These are phyloP conservation scores for Zopfochytrium polystomum DNA, from an alignment of 371 early-diverging fungal genomes.

Conservation along the genomic window DNA sequence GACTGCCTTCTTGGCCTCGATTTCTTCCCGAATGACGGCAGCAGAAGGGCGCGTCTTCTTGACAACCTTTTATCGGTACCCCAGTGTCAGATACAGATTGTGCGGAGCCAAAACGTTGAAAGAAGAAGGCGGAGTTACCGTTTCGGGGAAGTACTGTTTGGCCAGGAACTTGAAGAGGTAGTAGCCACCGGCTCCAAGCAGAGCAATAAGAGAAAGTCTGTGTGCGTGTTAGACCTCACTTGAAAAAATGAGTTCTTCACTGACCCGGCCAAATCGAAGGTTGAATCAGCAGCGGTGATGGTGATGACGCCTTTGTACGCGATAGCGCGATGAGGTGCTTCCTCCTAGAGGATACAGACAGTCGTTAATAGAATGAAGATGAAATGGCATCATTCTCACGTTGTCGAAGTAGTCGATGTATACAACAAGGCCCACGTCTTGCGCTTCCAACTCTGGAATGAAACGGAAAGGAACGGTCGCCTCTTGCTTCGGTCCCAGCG, in stretches of 20 bases:
- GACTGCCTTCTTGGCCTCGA: constrained; percentile 25
- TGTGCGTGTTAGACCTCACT: not conserved
- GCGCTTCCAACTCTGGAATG: constrained; percentile 31
- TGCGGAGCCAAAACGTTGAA: not conserved
- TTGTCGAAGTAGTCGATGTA: constrained; percentile 33
- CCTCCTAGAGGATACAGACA: constrained; percentile 17
- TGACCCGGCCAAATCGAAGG: constrained; percentile 28
- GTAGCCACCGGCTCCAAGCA: constrained; percentile 16
- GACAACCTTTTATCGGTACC: not conserved
- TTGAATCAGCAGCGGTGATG: constrained; percentile 18
- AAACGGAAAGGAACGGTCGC: constrained; percentile 29
- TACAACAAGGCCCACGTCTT: constrained; percentile 31
- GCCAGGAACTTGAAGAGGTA: constrained; percentile 3
- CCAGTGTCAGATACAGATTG: not conserved
- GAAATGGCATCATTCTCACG: constrained; percentile 11
- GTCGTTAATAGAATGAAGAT: not conserved
- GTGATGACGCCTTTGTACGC: constrained; percentile 21
- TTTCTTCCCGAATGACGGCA: constrained; percentile 22
- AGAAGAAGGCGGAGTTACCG: constrained; percentile 6
- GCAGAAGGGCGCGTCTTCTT: constrained; percentile 17
- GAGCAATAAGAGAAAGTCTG: constrained; percentile 21
- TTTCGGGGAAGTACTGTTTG: constrained; percentile 7
- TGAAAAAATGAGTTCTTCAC: not conserved
- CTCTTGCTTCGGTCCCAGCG: constrained; percentile 21
- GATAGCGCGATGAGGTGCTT: constrained; percentile 26